Evolutionary conservation across 1,139 yeast species (phyloP).

Genomic region (Sugiyamaella xylanicola): DNA sequence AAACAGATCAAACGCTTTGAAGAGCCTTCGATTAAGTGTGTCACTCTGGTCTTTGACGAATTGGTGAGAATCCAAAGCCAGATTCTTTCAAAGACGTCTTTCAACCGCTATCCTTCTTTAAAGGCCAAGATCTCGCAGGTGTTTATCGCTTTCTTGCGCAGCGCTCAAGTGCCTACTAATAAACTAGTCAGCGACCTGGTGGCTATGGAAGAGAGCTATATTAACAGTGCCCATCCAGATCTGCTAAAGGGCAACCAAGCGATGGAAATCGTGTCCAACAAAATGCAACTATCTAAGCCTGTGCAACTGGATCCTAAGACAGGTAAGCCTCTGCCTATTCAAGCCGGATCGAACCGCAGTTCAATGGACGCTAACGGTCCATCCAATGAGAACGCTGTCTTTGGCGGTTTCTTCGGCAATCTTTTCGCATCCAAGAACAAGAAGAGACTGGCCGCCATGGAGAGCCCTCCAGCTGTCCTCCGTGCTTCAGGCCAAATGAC

Average conservation of each 20-base stretch:
- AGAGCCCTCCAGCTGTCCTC: constrained; percentile 92
- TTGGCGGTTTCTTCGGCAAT: constrained; percentile 88
- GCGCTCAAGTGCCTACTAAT: constrained; percentile 81
- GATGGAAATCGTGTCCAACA: constrained; percentile 89
- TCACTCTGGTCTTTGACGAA: constrained; percentile 90
- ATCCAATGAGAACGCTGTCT: constrained; percentile 30
- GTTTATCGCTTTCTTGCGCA: constrained; percentile 80
- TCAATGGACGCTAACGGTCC: constrained; percentile 27
- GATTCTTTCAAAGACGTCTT: constrained; percentile 77
- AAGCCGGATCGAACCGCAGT: constrained; percentile 25
- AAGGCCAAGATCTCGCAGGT: constrained; percentile 82
- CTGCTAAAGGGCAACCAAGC: constrained; percentile 93
- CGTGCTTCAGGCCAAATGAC: constrained; percentile 94
- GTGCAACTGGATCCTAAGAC: constrained; percentile 89
- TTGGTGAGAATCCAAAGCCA: constrained; percentile 88
- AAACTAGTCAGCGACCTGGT: constrained; percentile 82
- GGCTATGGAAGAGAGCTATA: constrained; percentile 84
- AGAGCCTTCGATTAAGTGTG: constrained; percentile 92
- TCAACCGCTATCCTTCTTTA: constrained; percentile 85
- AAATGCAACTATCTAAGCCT: constrained; percentile 77
- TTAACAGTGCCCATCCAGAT: constrained; percentile 97
- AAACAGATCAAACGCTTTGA: constrained; percentile 94
- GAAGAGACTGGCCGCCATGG: constrained; percentile 93
- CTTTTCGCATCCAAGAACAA: constrained; percentile 91
- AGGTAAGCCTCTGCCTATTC: constrained; percentile 47